Base-by-base conservation (phyloP, 805 yeast species). In the Lipomyces yamadae region DNA sequence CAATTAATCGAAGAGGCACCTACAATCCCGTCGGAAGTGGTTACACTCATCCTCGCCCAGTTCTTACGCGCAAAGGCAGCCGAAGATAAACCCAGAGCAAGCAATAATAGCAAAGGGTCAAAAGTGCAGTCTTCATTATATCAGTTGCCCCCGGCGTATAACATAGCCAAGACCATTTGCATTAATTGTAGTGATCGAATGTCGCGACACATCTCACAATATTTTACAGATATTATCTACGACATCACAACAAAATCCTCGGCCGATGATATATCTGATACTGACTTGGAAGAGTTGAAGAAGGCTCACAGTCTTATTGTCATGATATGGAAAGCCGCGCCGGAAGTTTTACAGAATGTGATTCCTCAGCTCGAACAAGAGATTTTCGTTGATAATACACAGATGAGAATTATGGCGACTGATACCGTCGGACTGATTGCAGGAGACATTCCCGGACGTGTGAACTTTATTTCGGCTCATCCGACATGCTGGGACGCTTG, bases 301-400 rank as follows among this genome's bases (percentile, higher is more conserved):
- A 88, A 87, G 73, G 80, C 90, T 2, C 96, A 92, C 73, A 81
- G 77, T 11, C 78, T 91, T 42, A 79, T 88, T 0, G 78, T 87
- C 1, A 88, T 88, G 67, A 79, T 92, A 1, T 93, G 97, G 97
- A 85, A 81, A 71, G 82, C 85, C 61, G 87, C 87, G 0, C 97
- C 97, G 0, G 95, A 89, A 58, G 78, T 90, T 29, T 80, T 91
- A 10, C 82, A 85, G 2, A 85, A 95, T 0, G 89, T 90, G 0
- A 85, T 90, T 82, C 95, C 96, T 0, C 83, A 91, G 61, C 79
- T 92, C 3, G 91, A 90, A 70, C 92, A 90, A 72, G 96, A 92
- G 71, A 78, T 92, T 54, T 39, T 63, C 13, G 86, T 86, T 65
- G 91, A 96, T 0, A 90, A 88, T 54, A 86, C 85, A 37, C 76